phyloP scores from a whole-genome alignment of 2,329 filamentous ascomycete genomes.

The Colletotrichum horii region DNA sequence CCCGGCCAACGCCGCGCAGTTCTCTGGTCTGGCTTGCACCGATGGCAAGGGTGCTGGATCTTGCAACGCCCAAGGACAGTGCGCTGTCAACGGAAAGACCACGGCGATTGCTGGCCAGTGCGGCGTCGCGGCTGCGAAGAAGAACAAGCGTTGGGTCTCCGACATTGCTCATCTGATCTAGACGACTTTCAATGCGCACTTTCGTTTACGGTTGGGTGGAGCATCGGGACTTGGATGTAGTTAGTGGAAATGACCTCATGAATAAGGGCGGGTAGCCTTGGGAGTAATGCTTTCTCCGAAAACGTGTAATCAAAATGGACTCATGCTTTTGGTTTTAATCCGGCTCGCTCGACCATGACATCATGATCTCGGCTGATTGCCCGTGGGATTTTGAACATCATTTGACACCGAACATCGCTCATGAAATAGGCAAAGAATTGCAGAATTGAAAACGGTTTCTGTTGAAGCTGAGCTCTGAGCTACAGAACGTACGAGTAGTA shows the following conservation, averaged over 20 bases:
- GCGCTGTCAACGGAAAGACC: slow-evolving; percentile 16
- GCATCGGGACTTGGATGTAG: background rate
- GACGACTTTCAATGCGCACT: background rate
- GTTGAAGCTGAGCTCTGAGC: background rate
- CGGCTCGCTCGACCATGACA: background rate
- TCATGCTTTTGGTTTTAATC: background rate
- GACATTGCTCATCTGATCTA: background rate
- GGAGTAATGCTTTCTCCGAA: background rate
- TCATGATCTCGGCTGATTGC: background rate
- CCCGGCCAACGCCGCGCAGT: background rate
- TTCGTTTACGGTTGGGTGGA: background rate
- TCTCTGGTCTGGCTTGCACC: slow-evolving; percentile 10
- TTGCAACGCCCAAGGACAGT: slow-evolving; percentile 7
- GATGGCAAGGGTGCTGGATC: slow-evolving; percentile 14
- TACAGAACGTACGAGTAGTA: background rate
- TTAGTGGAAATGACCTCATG: background rate
- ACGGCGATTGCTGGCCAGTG: slow-evolving; percentile 13
- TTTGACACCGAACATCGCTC: background rate
- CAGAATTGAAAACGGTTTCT: rapidly evolving
- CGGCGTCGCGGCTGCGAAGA: slow-evolving; percentile 6
- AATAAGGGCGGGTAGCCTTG: background rate
- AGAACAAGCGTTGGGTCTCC: background rate
- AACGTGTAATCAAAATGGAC: background rate
- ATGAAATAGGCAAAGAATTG: rapidly evolving
- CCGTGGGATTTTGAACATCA: background rate